Base-by-base conservation (phyloP, 495 filamentous ascomycete genomes). In the Cetradonia linearis region DNA sequence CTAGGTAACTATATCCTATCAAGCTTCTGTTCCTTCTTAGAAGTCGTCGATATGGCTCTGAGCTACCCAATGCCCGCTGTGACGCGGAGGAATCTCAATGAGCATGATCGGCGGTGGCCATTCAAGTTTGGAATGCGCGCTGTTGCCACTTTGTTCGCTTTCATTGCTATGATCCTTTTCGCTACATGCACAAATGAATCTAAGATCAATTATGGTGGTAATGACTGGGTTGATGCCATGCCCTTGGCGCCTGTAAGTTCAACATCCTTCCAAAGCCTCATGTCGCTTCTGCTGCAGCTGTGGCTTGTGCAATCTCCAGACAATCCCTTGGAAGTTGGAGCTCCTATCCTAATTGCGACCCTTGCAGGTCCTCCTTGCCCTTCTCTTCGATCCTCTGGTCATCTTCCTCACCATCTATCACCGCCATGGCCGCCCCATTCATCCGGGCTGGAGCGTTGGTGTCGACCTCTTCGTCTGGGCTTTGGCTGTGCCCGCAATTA, bases 211-310 rank as follows among this genome's bases (percentile, higher is more conserved):
- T 60, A 64, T 50, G 55, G 61, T 53, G 64, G 58, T 53, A 61
- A 61, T n/a, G 64, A 68, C 33, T 68, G 66, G 66, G 55, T 56
- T 50, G 66, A 68, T 31, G 64, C 64, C 10, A 59, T 68, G 37
- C 61, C 66, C 31, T 53, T 68, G 18, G 61, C 58, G 27, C 66
- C 66, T 3, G 66, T 68, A 64, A 57, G 66, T 56, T 48, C 37
- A 20, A 23, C 13, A 38, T 20, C 27, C 30, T 31, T 59, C n/a
- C 20, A 16, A 9, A 47, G 48, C 58, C 25, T 33, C 42, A 31
- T 28, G 20, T 2, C 9, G 36, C 31, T 5, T 5, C 23, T 7
- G 52, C 46, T 54, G 58, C 55, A 36, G n/a, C 27, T 14, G 48
- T 25, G 34, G 25, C 20, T 57, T 1, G 20, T 37, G n/a, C 5